Percentiles rank a stretch among this genome's conserved stretches.
Evolutionary conservation across 192 early-diverging fungal genomes (phyloP).

Genomic region (Linnemannia exigua): DNA sequence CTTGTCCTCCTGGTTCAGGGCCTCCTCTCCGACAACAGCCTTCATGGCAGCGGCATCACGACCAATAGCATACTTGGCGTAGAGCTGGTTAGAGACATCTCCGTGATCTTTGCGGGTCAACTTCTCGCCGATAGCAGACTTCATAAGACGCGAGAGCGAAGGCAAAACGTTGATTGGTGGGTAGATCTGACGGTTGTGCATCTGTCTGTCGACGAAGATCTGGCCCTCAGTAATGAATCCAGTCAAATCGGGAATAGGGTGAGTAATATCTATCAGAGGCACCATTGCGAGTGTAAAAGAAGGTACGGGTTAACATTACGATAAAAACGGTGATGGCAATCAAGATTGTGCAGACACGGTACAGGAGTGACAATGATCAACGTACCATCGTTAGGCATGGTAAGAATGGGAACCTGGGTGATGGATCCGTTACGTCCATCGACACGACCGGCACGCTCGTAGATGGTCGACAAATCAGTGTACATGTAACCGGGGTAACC

Average conservation of each 20-base stretch:
- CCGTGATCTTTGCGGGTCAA: slow-evolving; percentile 98
- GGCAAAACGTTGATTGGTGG: slow-evolving; percentile 99
- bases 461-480: slow-evolving; percentile 99
- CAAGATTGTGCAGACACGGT: background rate
- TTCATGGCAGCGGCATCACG: slow-evolving; percentile 99
- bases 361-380: background rate
- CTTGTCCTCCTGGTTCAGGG: slow-evolving; percentile 98
- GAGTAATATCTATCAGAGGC: slow-evolving; percentile 89
- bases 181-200: slow-evolving; percentile 99
- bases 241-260: slow-evolving; percentile 99
- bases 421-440: slow-evolving; percentile 98
- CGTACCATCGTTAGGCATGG: slow-evolving; percentile 99
- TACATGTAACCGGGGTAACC: slow-evolving; percentile 99
- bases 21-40: slow-evolving; percentile 99
- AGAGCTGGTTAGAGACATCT: slow-evolving; percentile 99
- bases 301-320: background rate
- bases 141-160: slow-evolving; percentile 99
- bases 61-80: slow-evolving; percentile 99
- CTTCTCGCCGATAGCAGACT: slow-evolving; percentile 98
- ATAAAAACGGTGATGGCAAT: background rate
- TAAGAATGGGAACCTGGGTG: slow-evolving; percentile 99
- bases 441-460: slow-evolving; percentile 98
- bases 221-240: slow-evolving; percentile 99
- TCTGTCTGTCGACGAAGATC: slow-evolving; percentile 98
- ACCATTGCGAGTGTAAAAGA: background rate